Base-by-base conservation (phyloP, 2,329 filamentous ascomycete species). In the Penicillium sp. region DNA sequence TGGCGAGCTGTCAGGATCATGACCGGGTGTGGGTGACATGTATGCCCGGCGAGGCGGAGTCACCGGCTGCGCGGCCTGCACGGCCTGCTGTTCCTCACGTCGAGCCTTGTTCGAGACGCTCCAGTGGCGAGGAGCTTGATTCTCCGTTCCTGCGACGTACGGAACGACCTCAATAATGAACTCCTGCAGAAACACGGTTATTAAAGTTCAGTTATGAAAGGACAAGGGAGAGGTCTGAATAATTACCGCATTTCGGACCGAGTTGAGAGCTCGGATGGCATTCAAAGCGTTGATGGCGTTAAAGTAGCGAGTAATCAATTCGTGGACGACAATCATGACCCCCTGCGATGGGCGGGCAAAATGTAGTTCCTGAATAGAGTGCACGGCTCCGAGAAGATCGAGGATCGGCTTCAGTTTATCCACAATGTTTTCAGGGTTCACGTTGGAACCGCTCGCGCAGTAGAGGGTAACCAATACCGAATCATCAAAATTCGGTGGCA, bases 161-260 rank as follows among this genome's bases (percentile, higher is more conserved):
- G 46, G 41, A 22, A 44, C 44, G 1, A 44, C 41, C 36, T 48
- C 46, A 18, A 48, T 31, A 7, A 44, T 23, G 16, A 44, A 43
- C 13, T 40, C 46, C 46, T 48, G 20, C 20, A 14, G 10, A 24
- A 23, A 14, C 13, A n/a, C 5, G 13, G 18, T 37, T 14, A 24
- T 20, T 24, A 8, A 7, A n/a, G 6, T 26, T n/a, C 4, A 13
- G 22, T 5, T 26, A 16, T 20, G 26, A 26, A 35, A 7, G 6
- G 6, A 27, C 9, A 27, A 11, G 1, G 23, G 29, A 34, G 8
- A 34, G 9, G 31, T 24, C 29, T 5, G n/a, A 29, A 28, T 16
- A 31, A 18, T 8, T 45, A 53, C 51, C 4, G 28, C 29, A 7
- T 23, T 44, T 6, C 45, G 35, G 11, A 44, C 28, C 6, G 31